Conservation (phyloP, 2,329 filamentous ascomycete genomes). For the Fusarium sp. region DNA sequence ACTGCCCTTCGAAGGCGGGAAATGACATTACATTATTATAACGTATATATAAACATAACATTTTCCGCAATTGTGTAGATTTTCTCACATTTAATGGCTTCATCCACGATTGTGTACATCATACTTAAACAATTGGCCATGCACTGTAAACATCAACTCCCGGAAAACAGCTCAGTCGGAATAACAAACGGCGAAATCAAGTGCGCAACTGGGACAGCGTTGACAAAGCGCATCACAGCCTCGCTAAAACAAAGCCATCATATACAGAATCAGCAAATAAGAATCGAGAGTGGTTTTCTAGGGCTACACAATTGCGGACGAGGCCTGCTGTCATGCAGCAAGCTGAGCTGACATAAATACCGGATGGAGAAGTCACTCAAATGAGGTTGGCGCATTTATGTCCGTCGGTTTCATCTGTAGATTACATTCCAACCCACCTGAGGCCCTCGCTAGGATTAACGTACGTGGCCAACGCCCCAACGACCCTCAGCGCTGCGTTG, state of each 20-base stretch:
- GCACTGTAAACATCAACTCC: rapidly evolving
- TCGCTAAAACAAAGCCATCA: rapidly evolving
- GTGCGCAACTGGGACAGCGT: no score
- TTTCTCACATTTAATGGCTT: no score
- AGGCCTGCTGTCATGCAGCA: neutral
- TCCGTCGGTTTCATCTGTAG: no score
- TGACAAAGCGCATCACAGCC: neutral
- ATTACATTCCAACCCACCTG: no score
- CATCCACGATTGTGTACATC: no score
- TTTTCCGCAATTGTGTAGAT: neutral
- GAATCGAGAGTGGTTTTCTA: rapidly evolving
- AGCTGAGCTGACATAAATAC: no score
- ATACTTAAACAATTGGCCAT: no score
- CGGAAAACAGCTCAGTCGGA: rapidly evolving
- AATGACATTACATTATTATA: rapidly evolving
- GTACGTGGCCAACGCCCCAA: no score
- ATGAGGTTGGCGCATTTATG: no score
- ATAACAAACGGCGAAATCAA: rapidly evolving
- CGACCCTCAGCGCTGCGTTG: neutral
- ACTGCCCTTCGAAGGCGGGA: neutral
- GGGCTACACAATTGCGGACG: neutral
- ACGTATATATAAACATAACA: rapidly evolving
- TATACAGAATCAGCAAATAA: rapidly evolving
- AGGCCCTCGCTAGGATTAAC: neutral
- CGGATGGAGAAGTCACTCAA: no score